A percentile compares a stretch with the other conserved stretches of the same genome.
Evolutionary conservation across 106 monocot species (phyloP).

Genomic region (Posidonia australis): DNA sequence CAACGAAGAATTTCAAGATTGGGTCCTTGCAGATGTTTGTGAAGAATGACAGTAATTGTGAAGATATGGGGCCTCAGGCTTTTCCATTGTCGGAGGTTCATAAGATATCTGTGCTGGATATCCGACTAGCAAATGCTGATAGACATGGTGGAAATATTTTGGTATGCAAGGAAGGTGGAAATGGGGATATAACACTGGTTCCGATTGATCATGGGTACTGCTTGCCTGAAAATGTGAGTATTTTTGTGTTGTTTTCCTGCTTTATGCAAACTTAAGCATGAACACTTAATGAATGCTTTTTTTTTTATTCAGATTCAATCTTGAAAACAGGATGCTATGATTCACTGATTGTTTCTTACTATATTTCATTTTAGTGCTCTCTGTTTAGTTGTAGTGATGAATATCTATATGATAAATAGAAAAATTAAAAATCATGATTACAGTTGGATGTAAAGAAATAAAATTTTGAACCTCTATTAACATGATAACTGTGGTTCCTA

Average conservation of each 20-base stretch:
- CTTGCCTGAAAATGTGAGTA: slow-evolving; percentile 69
- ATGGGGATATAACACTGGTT: slow-evolving; percentile 21
- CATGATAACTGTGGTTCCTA: no score
- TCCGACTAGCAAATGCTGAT: slow-evolving; percentile 79
- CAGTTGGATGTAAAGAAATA: no score
- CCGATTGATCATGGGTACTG: slow-evolving; percentile 85
- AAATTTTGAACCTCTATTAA: no score
- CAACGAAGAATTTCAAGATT: slow-evolving; percentile 26
- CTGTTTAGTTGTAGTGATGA: no score
- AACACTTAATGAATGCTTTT: no score
- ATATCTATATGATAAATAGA: no score
- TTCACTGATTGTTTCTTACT: no score
- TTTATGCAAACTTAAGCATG: no score
- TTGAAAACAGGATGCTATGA: no score
- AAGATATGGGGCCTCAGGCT: slow-evolving; percentile 49
- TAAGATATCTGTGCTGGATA: slow-evolving; percentile 62
- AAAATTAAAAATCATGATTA: no score
- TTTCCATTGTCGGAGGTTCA: slow-evolving; percentile 72
- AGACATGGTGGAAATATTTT: slow-evolving; percentile 69
- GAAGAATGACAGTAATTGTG: slow-evolving; percentile 44
- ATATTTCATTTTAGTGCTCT: no score
- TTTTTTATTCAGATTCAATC: no score
- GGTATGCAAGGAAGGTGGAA: slow-evolving; percentile 31
- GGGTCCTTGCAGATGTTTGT: slow-evolving; percentile 80
- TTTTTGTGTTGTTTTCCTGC: not conserved